Evolutionary conservation across 2,329 filamentous ascomycete genomes (phyloP).

Genomic region (Claviceps africana): DNA sequence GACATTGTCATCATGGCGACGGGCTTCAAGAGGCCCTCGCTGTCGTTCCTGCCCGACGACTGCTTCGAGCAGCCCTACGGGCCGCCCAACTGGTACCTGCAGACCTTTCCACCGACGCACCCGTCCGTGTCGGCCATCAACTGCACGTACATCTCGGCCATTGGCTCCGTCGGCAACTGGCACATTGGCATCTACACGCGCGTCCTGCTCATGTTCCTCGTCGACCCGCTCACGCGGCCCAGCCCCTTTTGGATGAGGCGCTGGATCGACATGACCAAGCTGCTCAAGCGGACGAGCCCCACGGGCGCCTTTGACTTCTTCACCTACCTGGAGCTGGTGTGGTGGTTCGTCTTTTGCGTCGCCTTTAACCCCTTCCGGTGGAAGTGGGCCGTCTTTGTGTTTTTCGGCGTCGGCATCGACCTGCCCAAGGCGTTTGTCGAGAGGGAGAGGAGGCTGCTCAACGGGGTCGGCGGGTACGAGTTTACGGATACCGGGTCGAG

Average conservation of each 20-base stretch:
- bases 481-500: conserved; percentile 10
- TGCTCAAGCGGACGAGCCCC: conserved; percentile 55
- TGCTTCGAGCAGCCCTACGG: conserved; percentile 60
- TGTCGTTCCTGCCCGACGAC: conserved; percentile 60
- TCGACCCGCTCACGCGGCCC: conserved; percentile 63
- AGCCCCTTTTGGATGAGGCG: conserved; percentile 61
- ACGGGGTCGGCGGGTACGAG: conserved; percentile 28
- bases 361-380: conserved; percentile 72
- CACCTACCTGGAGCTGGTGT: conserved; percentile 71
- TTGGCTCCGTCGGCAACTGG: conserved; percentile 74
- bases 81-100: conserved; percentile 79
- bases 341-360: conserved; percentile 74
- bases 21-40: conserved; percentile 59
- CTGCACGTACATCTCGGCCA: conserved; percentile 66
- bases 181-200: conserved; percentile 84
- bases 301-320: conserved; percentile 78
- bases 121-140: conserved; percentile 68
- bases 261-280: conserved; percentile 74
- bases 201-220: conserved; percentile 73
- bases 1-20: conserved; percentile 77
- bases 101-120: conserved; percentile 66
- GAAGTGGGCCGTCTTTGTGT: conserved; percentile 80
- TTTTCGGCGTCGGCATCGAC: conserved; percentile 56
- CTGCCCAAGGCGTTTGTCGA: conserved; percentile 54
- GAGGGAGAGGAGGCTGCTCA: conserved; percentile 47